Conservation (phyloP, 2,329 filamentous ascomycete genomes). For the Dactylellina parvicollis region DNA sequence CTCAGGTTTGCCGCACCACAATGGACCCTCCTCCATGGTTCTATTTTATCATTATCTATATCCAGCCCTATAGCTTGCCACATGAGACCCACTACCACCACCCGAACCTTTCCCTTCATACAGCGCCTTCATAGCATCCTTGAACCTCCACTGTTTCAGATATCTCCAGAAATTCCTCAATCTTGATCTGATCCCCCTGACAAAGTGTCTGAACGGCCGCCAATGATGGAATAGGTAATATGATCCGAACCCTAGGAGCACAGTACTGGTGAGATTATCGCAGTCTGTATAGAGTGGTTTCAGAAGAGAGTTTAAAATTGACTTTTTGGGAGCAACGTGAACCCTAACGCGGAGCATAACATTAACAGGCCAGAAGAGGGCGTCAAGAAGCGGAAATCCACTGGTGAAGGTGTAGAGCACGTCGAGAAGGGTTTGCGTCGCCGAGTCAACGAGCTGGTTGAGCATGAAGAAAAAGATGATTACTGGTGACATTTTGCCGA, state of each 20-base stretch:
- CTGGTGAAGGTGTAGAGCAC: neutral
- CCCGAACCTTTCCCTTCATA: neutral
- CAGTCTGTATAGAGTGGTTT: constrained; percentile 18
- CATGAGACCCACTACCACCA: neutral
- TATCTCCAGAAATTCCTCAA: neutral
- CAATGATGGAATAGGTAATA: constrained; percentile 17
- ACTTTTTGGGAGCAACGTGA: constrained; percentile 20
- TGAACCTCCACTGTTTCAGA: constrained; percentile 1
- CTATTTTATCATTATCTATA: no score
- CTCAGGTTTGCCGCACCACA: no score
- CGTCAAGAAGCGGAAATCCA: neutral
- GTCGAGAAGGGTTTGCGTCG: constrained; percentile 1
- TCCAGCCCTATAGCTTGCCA: no score
- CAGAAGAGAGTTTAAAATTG: constrained; percentile 11
- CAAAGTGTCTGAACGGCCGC: constrained; percentile 13
- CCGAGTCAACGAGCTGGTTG: constrained; percentile 18
- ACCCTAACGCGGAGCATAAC: constrained; percentile 25
- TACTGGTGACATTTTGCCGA: neutral
- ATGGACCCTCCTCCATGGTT: no score
- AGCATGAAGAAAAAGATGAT: constrained; percentile 5
- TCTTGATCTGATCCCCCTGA: neutral
- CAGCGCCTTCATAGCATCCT: neutral
- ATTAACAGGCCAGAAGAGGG: constrained; percentile 10
- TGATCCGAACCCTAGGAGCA: neutral
- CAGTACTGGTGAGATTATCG: constrained; percentile 15